Percentiles rank a stretch among this genome's conserved stretches.
Evolutionary conservation across 2,329 filamentous ascomycete genomes (phyloP).

Genomic region (Ophiocordyceps camponoti-saundersi): DNA sequence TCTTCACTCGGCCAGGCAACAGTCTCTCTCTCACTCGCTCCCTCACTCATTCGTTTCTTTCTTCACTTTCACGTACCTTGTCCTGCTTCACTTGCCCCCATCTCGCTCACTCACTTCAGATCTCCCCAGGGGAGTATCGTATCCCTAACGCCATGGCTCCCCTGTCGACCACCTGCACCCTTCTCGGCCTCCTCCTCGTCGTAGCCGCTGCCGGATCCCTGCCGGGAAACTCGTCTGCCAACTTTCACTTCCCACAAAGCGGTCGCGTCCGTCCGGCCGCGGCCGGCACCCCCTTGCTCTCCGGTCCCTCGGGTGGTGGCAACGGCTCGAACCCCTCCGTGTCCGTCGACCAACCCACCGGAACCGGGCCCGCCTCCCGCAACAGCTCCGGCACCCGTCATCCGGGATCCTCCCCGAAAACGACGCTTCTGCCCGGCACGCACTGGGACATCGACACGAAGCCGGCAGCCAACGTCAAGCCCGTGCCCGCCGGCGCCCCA

Average conservation of each 20-base stretch:
- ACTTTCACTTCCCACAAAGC: background rate
- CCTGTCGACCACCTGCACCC: background rate
- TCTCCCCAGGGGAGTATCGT: too few species aligned
- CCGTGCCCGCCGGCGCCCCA: conserved; percentile 6
- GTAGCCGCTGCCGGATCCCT: background rate
- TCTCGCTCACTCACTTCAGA: background rate
- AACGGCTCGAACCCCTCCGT: background rate
- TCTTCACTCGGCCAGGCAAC: too few species aligned
- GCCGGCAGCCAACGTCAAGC: conserved; percentile 8
- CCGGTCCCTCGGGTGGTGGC: too few species aligned
- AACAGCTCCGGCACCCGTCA: too few species aligned
- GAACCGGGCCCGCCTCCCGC: background rate
- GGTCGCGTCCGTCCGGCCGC: background rate
- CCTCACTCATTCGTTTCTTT: background rate
- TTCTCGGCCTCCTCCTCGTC: background rate
- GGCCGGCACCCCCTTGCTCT: background rate
- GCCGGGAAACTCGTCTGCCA: background rate
- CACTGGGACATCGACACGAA: conserved; percentile 6
- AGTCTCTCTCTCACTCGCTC: background rate
- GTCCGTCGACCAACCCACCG: too few species aligned
- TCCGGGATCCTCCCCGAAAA: background rate
- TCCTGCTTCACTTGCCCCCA: background rate
- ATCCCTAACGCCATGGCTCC: background rate
- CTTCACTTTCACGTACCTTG: background rate
- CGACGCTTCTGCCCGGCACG: background rate